Evolutionary conservation across 306 rosid genomes (phyloP).

Genomic region (Trichosanthes truncata): DNA sequence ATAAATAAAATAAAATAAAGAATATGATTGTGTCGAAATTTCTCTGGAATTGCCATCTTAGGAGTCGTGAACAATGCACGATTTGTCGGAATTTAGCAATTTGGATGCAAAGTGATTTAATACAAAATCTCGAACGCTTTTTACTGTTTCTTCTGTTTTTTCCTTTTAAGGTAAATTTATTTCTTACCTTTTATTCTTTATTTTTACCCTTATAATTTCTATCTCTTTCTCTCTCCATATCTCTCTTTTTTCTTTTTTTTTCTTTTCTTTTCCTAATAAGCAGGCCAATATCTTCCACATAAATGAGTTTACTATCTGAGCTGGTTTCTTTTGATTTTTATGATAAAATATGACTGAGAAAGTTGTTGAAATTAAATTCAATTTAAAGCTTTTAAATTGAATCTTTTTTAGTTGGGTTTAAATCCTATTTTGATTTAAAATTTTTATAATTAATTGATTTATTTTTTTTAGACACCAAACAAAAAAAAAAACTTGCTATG

Average conservation of each 20-base stretch:
- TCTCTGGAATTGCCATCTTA: neutral
- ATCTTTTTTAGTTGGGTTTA: too few species aligned
- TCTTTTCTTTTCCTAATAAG: neutral
- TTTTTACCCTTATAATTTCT: neutral
- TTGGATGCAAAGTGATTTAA: neutral
- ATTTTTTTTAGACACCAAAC: too few species aligned
- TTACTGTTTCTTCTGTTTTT: neutral
- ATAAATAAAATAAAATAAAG: neutral
- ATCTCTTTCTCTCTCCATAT: neutral
- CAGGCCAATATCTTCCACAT: neutral
- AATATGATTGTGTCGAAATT: neutral
- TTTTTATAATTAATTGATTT: too few species aligned
- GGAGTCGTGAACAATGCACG: neutral
- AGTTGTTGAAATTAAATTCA: neutral
- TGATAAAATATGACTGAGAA: neutral
- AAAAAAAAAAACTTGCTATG: too few species aligned
- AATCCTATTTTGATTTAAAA: too few species aligned
- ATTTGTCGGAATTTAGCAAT: conserved; percentile 4
- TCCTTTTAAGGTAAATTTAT: neutral
- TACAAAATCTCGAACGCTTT: neutral
- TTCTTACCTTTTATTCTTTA: neutral
- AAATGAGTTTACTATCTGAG: neutral
- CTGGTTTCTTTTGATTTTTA: neutral
- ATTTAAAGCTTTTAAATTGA: neutral
- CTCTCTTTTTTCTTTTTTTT: neutral